phyloP scores from a whole-genome alignment of 257 asterid genomes.

The Hygrophila difformis region DNA sequence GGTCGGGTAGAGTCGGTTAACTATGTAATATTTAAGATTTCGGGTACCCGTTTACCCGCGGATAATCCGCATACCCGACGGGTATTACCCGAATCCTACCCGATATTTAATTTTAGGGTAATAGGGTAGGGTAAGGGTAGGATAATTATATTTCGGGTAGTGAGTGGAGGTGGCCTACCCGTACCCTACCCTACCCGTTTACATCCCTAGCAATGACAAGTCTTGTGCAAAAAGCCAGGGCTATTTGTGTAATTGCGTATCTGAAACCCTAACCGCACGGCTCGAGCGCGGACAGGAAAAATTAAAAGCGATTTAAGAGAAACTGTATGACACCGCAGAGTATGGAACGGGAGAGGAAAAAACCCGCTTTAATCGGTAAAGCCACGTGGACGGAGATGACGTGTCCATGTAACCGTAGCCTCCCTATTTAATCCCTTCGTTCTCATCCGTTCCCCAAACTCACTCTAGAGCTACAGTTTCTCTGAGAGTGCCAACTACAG shows the following conservation, averaged over 20 bases:
- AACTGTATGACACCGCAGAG: neutral
- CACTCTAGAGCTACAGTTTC: conserved; percentile 23
- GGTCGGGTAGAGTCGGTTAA: no score
- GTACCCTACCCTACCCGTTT: no score
- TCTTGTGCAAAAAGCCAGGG: no score
- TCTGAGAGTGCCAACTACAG: conserved; percentile 2
- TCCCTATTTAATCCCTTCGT: conserved; percentile 45
- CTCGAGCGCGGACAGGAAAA: neutral
- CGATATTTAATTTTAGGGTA: no score
- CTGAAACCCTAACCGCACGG: neutral
- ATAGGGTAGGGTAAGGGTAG: no score
- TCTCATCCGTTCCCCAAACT: conserved; percentile 28
- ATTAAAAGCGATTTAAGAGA: neutral
- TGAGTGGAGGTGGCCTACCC: no score
- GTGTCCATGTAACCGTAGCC: conserved; percentile 48
- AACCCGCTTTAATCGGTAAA: conserved; percentile 20
- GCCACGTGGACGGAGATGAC: conserved; percentile 59
- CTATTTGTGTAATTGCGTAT: neutral
- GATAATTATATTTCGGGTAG: no score
- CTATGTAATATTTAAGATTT: no score
- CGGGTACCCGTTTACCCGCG: no score
- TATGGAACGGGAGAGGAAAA: neutral
- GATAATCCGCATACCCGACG: no score
- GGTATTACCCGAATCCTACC: no score
- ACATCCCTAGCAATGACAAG: no score